Conservation (phyloP, 805 yeast species). For the Candida nonsorbophila region DNA sequence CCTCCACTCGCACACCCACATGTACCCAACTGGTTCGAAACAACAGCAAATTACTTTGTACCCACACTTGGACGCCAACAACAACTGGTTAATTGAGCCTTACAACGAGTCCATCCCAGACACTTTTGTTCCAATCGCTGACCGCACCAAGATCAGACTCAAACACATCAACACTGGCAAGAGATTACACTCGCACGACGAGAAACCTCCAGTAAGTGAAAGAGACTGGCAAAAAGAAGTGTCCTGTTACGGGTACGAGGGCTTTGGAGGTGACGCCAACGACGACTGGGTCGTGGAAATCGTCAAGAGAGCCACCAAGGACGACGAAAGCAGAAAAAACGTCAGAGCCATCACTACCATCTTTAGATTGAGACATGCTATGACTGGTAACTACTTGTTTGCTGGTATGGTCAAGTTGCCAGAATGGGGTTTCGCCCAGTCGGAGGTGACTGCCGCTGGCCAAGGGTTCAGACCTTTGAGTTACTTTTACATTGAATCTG, state of each 20-base stretch:
- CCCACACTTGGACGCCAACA: conserved; percentile 73
- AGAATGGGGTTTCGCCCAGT: conserved; percentile 79
- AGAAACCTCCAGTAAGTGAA: conserved; percentile 71
- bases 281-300: conserved; percentile 79
- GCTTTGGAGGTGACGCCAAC: conserved; percentile 77
- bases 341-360: conserved; percentile 65
- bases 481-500: conserved; percentile 72
- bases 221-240: conserved; percentile 84
- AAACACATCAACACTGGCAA: conserved; percentile 52
- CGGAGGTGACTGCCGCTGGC: conserved; percentile 76
- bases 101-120: conserved; percentile 54
- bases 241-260: conserved; percentile 70
- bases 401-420: conserved; percentile 75
- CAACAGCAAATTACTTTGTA: conserved; percentile 81
- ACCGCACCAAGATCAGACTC: conserved; percentile 70
- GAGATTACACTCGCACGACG: conserved; percentile 80
- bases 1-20: conserved; percentile 72
- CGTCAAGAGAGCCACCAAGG: conserved; percentile 46
- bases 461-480: conserved; percentile 59
- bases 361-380: conserved; percentile 72
- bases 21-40: conserved; percentile 72
- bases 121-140: conserved; percentile 55
- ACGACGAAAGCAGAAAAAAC: conserved; percentile 48
- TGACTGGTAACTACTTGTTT: conserved; percentile 72
- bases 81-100: conserved; percentile 66